These are phyloP conservation scores for Chaetomium sp. DNA, from an alignment of 2,329 filamentous ascomycete species.

Conservation along the genomic window DNA sequence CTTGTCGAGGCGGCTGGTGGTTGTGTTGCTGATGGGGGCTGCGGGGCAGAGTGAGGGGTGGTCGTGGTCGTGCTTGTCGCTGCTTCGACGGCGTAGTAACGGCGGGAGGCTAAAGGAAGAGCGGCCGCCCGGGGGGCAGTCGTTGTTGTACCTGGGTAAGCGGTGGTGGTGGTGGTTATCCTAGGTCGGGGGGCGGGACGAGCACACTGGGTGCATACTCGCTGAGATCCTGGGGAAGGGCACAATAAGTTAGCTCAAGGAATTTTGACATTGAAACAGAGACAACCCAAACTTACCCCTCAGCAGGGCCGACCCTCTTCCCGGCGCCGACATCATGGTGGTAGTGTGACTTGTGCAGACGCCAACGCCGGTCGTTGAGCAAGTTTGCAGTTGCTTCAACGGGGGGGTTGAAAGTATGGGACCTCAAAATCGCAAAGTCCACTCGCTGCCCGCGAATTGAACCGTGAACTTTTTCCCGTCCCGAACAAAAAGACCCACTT, in stretches of 20 bases:
- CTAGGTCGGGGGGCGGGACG: slow-evolving; percentile 4
- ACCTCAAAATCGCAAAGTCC: slow-evolving; percentile 1
- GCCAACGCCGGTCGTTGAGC: slow-evolving; percentile 6
- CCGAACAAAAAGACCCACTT: slow-evolving; percentile 4
- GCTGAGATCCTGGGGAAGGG: slow-evolving; percentile 21
- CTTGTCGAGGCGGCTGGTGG: slow-evolving; percentile 26
- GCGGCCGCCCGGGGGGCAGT: neutral
- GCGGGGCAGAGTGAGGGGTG: slow-evolving; percentile 19
- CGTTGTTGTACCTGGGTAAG: neutral
- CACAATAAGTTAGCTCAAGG: neutral
- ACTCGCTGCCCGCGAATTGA: neutral
- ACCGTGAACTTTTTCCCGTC: slow-evolving; percentile 28
- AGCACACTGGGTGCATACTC: slow-evolving; percentile 32
- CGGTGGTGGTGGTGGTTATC: neutral
- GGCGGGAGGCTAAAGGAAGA: slow-evolving; percentile 9
- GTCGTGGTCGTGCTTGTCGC: slow-evolving; percentile 17
- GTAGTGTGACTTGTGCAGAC: slow-evolving; percentile 9
- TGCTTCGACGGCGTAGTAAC: slow-evolving; percentile 30
- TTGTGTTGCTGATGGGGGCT: slow-evolving; percentile 18
- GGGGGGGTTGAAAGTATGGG: neutral
- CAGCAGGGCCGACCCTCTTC: slow-evolving; percentile 49
- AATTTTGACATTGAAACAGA: neutral
- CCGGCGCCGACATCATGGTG: slow-evolving; percentile 47
- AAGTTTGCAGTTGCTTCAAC: neutral
- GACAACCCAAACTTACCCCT: slow-evolving; percentile 34